Evolutionary conservation across 805 yeast genomes (phyloP).

Genomic region (Henningerozyma blattae): DNA sequence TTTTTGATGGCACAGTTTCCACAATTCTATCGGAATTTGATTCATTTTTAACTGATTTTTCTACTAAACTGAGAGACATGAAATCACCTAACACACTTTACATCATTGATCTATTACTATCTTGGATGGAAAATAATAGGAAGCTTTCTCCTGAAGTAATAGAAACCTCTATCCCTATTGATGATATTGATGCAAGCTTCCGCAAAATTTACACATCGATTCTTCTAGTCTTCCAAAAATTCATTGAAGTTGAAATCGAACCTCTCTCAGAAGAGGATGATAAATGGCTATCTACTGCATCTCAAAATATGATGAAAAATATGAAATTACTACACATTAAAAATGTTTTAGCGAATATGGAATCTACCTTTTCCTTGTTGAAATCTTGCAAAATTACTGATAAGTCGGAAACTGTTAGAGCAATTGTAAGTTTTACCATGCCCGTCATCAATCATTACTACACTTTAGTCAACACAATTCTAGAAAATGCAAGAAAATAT

Average conservation of each 20-base stretch:
- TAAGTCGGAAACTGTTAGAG: conserved; percentile 30
- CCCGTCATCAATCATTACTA: conserved; percentile 56
- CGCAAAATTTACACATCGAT: conserved; percentile 45
- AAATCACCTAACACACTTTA: conserved; percentile 28
- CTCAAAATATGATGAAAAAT: conserved; percentile 31
- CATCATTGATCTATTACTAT: conserved; percentile 34
- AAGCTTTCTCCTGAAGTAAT: background rate
- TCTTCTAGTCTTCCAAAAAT: conserved; percentile 56
- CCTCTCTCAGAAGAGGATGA: conserved; percentile 39
- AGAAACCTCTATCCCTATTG: conserved; percentile 4
- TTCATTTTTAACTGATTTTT: conserved; percentile 15
- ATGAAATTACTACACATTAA: conserved; percentile 32
- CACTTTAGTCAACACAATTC: conserved; percentile 33
- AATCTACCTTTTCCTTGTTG: conserved; percentile 26
- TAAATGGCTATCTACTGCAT: conserved; percentile 50
- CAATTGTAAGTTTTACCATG: conserved; percentile 41
- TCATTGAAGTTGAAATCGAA: conserved; percentile 27
- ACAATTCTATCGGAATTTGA: conserved; percentile 17
- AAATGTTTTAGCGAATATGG: conserved; percentile 27
- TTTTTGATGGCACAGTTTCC: conserved; percentile 8
- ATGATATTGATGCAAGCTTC: conserved; percentile 34
- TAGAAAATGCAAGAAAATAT: conserved; percentile 33
- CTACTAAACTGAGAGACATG: conserved; percentile 24
- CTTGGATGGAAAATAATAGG: conserved; percentile 31
- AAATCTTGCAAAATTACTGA: conserved; percentile 27